A percentile compares a stretch with the other conserved stretches of the same genome.
Conservation (phyloP, 116 monocot species). For the Zostera marina region DNA sequence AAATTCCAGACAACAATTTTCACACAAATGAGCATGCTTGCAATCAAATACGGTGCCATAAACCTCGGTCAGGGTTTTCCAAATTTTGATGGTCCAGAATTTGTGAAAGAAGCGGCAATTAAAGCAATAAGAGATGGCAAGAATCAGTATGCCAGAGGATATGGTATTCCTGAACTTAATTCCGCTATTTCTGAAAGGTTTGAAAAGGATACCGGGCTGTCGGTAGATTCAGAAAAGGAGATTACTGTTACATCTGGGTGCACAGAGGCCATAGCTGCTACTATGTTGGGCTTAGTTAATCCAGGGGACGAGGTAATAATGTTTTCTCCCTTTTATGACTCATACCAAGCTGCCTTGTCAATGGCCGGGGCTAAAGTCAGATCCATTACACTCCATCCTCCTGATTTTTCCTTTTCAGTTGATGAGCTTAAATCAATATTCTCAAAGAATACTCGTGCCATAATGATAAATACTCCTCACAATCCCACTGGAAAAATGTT, state of each 20-base stretch:
- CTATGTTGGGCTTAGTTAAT: slow-evolving; percentile 84
- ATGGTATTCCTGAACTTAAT: slow-evolving; percentile 79
- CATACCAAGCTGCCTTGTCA: slow-evolving; percentile 76
- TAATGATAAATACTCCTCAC: slow-evolving; percentile 90
- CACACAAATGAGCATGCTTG: slow-evolving; percentile 96
- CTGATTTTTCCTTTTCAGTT: slow-evolving; percentile 65
- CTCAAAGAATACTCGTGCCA: slow-evolving; percentile 56
- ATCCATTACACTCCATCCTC: slow-evolving; percentile 57
- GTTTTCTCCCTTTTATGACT: slow-evolving; percentile 96
- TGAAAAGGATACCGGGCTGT: slow-evolving; percentile 57
- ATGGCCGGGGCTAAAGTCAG: slow-evolving; percentile 91
- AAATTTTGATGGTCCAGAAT: slow-evolving; percentile 98
- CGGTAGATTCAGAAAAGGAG: slow-evolving; percentile 77
- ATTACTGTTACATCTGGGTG: slow-evolving; percentile 98
- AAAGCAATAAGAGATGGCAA: slow-evolving; percentile 71
- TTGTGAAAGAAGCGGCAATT: slow-evolving; percentile 92
- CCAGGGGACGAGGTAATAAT: slow-evolving; percentile 89
- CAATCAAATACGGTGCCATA: slow-evolving; percentile 81
- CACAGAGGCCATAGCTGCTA: slow-evolving; percentile 94
- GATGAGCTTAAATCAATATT: slow-evolving; percentile 53
- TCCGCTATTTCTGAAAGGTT: slow-evolving; percentile 63
- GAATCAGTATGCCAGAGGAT: slow-evolving; percentile 94
- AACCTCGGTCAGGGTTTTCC: slow-evolving; percentile 99
- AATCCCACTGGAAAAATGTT: slow-evolving; percentile 99
- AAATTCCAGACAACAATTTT: slow-evolving; percentile 97